phyloP scores from a whole-genome alignment of 176 grass and related monocot genomes.

The Zoysia japonica region DNA sequence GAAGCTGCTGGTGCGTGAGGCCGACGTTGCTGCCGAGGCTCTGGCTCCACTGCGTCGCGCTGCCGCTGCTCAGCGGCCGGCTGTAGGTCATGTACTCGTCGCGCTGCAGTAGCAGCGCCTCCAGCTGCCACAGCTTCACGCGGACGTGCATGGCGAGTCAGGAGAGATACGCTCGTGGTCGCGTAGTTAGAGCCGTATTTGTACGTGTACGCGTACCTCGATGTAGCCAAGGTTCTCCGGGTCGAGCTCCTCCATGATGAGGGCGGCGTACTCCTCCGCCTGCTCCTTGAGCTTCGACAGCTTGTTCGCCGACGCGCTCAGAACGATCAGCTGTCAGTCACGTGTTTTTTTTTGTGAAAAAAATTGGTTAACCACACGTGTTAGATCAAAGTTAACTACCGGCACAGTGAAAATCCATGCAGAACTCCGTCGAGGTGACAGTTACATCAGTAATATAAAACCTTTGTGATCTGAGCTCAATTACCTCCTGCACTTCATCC shows the following conservation, averaged over 20 bases:
- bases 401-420: constrained; percentile 20
- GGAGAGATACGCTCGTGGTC: not conserved
- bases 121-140: constrained; percentile 88
- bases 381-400: not conserved
- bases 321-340: constrained; percentile 70
- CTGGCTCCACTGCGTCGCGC: constrained; percentile 87
- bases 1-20: not conserved
- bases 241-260: constrained; percentile 99
- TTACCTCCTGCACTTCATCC: constrained; percentile 98
- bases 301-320: constrained; percentile 98
- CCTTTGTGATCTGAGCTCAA: too few relatives aligned
- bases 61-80: constrained; percentile 75
- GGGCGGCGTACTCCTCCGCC: constrained; percentile 86
- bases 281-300: constrained; percentile 94
- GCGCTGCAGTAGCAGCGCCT: constrained; percentile 84
- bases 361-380: not conserved
- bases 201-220: constrained; percentile 51
- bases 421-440: not conserved
- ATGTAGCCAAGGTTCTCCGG: constrained; percentile 97
- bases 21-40: constrained; percentile 48
- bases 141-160: not conserved
- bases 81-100: constrained; percentile 99
- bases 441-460: not conserved
- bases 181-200: not conserved
- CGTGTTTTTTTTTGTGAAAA: not conserved